Evolutionary conservation across 2,329 filamentous ascomycete genomes (phyloP), one percentile per base, ranked within the genome.

Genomic region (Coniella lustricola): DNA sequence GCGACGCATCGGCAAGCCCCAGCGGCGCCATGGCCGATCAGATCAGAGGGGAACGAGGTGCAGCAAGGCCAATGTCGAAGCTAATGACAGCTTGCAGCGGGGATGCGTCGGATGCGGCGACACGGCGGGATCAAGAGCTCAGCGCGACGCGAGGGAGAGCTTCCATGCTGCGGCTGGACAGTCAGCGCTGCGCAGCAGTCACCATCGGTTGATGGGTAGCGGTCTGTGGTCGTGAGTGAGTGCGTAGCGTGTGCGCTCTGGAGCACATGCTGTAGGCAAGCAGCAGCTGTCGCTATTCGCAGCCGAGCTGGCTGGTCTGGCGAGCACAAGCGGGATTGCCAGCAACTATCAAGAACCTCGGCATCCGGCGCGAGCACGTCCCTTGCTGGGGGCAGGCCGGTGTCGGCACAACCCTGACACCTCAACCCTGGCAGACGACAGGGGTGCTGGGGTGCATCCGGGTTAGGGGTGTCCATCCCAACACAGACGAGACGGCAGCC

Each of bases 1-100:
- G 56, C 21, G 53, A 45, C 17, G 47, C 34, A 32, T 54, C 41
- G 35, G 52, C 41, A 7, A 58, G 56, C 50, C 62, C 51, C 17
- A 61, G 50, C 40, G 59, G 56, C 37, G 61, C 55, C 58, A 59
- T 60, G 44, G 48, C 49, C 41, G 16, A 29, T 4, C 35, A 12
- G 20, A 7, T 9, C 31, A 7, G 10, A 25, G 35, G 17, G 18
- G 34, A 29, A 29, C 13, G 20, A 18, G 33, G 34, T 2, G 13
- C 17, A n/a, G 31, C 16, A 29, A 16, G 16, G 18, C 32, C 21
- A 16, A 31, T 7, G 4, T 37, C 18, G 47, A 38, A 38, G 22
- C 38, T 47, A 16, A 25, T 35, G 48, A 35, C 20, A 47, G 37
- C 36, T 43, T 29, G 42, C 14, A n/a, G 17, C 18, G 20, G 21